Base-by-base conservation (phyloP, 345 rosid species). In the Microcos paniculata region DNA sequence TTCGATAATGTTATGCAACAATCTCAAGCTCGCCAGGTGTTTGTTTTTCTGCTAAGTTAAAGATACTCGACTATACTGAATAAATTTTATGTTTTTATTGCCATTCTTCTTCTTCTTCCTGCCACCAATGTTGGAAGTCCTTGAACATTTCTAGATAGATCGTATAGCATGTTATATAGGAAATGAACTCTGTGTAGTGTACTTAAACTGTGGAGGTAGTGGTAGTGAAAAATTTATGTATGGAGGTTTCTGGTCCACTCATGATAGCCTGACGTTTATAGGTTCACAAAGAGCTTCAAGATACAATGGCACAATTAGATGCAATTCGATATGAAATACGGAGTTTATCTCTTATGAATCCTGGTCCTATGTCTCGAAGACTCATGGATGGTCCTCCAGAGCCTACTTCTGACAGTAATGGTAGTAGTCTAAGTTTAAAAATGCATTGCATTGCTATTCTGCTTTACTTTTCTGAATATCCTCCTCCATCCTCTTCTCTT, bases 201-300 rank as follows among this genome's bases (percentile, higher is more conserved):
- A 45, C 52, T 42, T 64, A 21, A 23, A 11, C 18, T 0, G 9
- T 12, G 51, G 40, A 40, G 19, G 24, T 43, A 21, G 30, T 62
- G 0, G 18, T 24, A 4, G 14, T 3, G 52, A 24, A 52, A 24
- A 66, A 23, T 66, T 66, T 15, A 23, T 12, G 71, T 15, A 23
- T 12, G 71, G 35, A 42, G 76, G 31, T 11, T n/a, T 42, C 18
- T 66, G 13, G 3, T 72, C 42, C 76, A 72, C 28, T 53, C 51
- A 4, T 63, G 38, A 24, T 45, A 1, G 24, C 69, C 23, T 2
- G 2, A 24, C 33, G 45, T 70, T 38, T 70, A 28, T 81, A 92
- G 98, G 89, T 95, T 56, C 94, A 92, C 79, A 93, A 93, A 85
- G 93, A 95, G 59, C 88, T 95, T 72, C 93, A 93, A 85, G 98